Conservation (phyloP, 352 stramenopile genomes). For the Phytophthora capsici region DNA sequence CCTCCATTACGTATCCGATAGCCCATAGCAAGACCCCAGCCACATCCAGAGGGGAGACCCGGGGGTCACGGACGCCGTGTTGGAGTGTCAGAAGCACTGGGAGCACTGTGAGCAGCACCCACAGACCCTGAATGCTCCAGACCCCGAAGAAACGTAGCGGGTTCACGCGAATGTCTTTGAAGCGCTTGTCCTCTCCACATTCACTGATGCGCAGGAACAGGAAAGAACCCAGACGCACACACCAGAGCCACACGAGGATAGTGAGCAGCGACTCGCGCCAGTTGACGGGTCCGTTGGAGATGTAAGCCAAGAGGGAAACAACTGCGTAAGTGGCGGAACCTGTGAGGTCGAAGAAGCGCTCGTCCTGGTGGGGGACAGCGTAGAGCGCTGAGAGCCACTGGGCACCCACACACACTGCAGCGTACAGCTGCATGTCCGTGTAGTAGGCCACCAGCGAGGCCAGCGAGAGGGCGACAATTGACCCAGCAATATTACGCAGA, state of each 20-base stretch:
- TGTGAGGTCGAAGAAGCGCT: conserved; percentile 87
- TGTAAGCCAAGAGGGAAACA: conserved; percentile 59
- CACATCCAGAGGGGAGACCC: conserved; percentile 49
- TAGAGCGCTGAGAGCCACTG: conserved; percentile 77
- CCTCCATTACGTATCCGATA: conserved; percentile 76
- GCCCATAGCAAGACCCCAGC: conserved; percentile 56
- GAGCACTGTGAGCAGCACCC: conserved; percentile 79
- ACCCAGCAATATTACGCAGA: conserved; percentile 47
- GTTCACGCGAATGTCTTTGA: conserved; percentile 68
- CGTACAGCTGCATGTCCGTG: conserved; percentile 58
- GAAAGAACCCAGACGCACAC: conserved; percentile 76
- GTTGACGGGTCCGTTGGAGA: conserved; percentile 16
- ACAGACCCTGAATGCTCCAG: conserved; percentile 87
- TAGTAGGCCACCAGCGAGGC: conserved; percentile 39
- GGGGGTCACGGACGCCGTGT: conserved; percentile 33
- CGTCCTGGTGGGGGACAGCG: conserved; percentile 70
- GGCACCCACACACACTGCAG: conserved; percentile 54
- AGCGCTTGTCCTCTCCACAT: conserved; percentile 77
- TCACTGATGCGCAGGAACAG: conserved; percentile 77
- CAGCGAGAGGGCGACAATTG: conserved; percentile 45
- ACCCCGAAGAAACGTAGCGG: conserved; percentile 74
- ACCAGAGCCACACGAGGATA: conserved; percentile 81
- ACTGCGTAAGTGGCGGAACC: conserved; percentile 76
- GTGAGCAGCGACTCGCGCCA: conserved; percentile 70
- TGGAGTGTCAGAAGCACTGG: conserved; percentile 64